Evolutionary conservation across 2,329 filamentous ascomycete genomes (phyloP).

Genomic region (Furcasterigmium furcatum): DNA sequence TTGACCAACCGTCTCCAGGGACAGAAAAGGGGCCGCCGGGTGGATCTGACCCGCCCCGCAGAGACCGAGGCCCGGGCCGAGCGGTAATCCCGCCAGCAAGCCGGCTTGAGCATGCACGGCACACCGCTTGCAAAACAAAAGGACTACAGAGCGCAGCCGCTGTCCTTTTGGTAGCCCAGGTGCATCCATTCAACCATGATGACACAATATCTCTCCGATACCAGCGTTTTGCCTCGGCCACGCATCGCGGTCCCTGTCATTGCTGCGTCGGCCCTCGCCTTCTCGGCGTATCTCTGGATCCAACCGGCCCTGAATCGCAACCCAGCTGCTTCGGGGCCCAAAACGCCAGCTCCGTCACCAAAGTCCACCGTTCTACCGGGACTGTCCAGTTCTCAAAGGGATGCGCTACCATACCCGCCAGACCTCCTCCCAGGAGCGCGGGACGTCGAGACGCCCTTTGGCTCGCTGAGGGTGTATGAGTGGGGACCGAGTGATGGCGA

Average conservation of each 20-base stretch:
- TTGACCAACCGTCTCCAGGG: too few species aligned
- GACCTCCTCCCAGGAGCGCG: conserved; percentile 67
- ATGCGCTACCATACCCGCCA: conserved; percentile 59
- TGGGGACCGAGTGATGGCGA: conserved; percentile 71
- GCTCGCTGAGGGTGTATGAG: conserved; percentile 72
- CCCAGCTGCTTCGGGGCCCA: conserved; percentile 1
- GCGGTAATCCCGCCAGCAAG: too few species aligned
- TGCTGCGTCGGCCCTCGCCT: conserved; percentile 15
- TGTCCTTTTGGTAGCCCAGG: too few species aligned
- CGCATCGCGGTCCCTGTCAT: conserved; percentile 10
- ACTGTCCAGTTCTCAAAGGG: conserved; percentile 21
- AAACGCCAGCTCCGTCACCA: conserved; percentile 9
- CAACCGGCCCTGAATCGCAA: conserved; percentile 14
- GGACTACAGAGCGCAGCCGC: too few species aligned
- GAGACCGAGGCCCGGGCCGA: too few species aligned
- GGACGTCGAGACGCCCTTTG: conserved; percentile 68
- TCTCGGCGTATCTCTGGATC: conserved; percentile 30
- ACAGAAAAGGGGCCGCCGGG: too few species aligned
- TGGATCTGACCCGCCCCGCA: too few species aligned
- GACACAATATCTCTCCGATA: too few species aligned
- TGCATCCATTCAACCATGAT: too few species aligned
- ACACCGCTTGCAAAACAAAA: too few species aligned
- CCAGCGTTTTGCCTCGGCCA: too few species aligned
- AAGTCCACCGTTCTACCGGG: conserved; percentile 8
- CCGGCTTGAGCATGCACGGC: too few species aligned